phyloP scores from a whole-genome alignment of 176 grass and related monocot genomes.

The Thinopyrum elongatum region DNA sequence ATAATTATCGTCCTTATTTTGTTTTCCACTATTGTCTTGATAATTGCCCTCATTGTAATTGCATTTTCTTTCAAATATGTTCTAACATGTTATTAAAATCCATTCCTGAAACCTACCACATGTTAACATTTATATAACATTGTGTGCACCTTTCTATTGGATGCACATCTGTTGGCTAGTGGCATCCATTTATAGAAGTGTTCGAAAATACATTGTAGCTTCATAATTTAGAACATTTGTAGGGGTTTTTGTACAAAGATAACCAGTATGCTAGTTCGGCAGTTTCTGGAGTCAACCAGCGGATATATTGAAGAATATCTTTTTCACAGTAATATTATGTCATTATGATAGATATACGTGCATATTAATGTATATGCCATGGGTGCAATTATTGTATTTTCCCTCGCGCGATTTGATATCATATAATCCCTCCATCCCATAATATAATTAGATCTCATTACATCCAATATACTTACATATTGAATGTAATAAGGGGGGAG shows the following conservation, averaged over 20 bases:
- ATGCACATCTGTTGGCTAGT: not conserved
- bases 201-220: not conserved
- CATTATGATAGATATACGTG: not conserved
- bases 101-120: not conserved
- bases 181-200: not conserved
- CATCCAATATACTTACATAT: no score
- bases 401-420: not conserved
- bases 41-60: not conserved
- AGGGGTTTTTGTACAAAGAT: not conserved
- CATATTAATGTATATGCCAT: not conserved
- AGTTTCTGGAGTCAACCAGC: not conserved
- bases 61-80: not conserved
- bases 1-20: no score
- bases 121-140: not conserved
- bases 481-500: no score
- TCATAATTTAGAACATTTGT: not conserved
- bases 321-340: not conserved
- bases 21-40: no score
- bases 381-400: not conserved
- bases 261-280: not conserved
- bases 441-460: no score
- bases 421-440: not conserved
- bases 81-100: not conserved
- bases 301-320: not conserved
- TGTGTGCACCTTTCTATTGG: not conserved